phyloP scores from a whole-genome alignment of 352 stramenopile species.

The Pythium phragmitis region DNA sequence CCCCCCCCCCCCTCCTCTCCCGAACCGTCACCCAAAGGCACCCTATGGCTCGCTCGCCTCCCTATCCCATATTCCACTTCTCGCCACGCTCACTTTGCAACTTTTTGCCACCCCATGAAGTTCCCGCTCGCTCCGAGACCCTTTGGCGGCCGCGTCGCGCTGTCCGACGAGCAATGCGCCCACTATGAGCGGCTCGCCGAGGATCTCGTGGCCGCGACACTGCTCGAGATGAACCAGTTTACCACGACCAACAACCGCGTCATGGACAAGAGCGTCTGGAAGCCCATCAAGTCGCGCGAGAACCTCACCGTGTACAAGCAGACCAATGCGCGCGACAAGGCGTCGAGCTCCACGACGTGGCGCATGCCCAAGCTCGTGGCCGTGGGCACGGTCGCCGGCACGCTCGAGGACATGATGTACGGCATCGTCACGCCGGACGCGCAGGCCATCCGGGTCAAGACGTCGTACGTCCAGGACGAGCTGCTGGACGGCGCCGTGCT shows the following conservation, averaged over 20 bases:
- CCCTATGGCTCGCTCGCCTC: too few relatives aligned
- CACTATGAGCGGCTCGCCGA: background rate
- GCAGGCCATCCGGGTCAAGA: conserved; percentile 36
- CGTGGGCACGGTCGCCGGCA: conserved; percentile 46
- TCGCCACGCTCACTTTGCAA: too few relatives aligned
- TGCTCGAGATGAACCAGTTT: too few relatives aligned
- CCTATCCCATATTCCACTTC: too few relatives aligned
- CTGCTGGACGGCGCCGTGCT: conserved; percentile 33
- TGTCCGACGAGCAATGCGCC: background rate
- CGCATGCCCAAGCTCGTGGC: conserved; percentile 44
- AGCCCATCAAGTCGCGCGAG: conserved; percentile 35
- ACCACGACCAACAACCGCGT: conserved; percentile 22
- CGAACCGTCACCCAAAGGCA: too few relatives aligned
- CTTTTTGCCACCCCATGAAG: too few relatives aligned
- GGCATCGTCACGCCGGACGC: conserved; percentile 37
- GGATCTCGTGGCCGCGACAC: background rate
- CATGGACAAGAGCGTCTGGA: conserved; percentile 38
- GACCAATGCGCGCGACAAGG: background rate
- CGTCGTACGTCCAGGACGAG: conserved; percentile 27
- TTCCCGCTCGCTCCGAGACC: too few relatives aligned
- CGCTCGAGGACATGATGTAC: conserved; percentile 66
- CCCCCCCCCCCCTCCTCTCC: too few relatives aligned
- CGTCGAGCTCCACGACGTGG: conserved; percentile 25
- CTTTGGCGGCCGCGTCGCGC: too few relatives aligned
- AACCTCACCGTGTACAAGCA: conserved; percentile 32